These are phyloP conservation scores for Pachysandra terminalis DNA, from an alignment of 164 flowering plant species.

Conservation along the genomic window DNA sequence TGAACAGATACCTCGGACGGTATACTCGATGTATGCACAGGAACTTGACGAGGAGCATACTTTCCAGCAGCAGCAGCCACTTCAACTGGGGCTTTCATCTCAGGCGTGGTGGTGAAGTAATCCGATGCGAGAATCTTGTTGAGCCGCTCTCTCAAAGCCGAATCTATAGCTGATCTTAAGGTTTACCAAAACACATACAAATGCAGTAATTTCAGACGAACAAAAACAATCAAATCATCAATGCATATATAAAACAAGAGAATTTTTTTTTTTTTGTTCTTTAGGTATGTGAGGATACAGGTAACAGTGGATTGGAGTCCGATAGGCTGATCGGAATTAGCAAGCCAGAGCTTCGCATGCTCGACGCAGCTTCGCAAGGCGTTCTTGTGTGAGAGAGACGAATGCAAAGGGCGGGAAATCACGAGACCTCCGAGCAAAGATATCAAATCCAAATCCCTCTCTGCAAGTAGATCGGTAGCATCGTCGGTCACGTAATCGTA, in stretches of 20 bases:
- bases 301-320: conserved; percentile 46
- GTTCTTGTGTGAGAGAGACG: conserved; percentile 71
- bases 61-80: conserved; percentile 74
- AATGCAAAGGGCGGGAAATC: conserved; percentile 64
- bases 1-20: conserved; percentile 28
- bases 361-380: conserved; percentile 70
- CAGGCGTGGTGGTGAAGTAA: conserved; percentile 77
- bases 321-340: conserved; percentile 54
- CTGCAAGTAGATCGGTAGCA: conserved; percentile 75
- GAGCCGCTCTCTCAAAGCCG: conserved; percentile 68
- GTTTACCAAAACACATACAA: not conserved
- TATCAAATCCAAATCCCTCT: conserved; percentile 79
- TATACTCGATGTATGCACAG: conserved; percentile 23
- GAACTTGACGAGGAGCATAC: conserved; percentile 56
- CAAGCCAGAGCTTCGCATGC: conserved; percentile 85
- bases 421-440: conserved; percentile 55
- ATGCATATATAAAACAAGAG: not conserved
- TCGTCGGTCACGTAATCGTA: conserved; percentile 96
- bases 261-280: too few relatives aligned
- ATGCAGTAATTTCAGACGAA: not conserved
- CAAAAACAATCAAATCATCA: not conserved
- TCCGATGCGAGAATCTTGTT: conserved; percentile 80
- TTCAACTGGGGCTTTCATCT: conserved; percentile 74
- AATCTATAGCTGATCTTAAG: conserved; percentile 45
- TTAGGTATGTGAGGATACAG: conserved; percentile 38